A percentile compares a stretch with the other conserved stretches of the same genome.
Conservation (phyloP, 1,139 yeast genomes). For the Protomyces inouyei region DNA sequence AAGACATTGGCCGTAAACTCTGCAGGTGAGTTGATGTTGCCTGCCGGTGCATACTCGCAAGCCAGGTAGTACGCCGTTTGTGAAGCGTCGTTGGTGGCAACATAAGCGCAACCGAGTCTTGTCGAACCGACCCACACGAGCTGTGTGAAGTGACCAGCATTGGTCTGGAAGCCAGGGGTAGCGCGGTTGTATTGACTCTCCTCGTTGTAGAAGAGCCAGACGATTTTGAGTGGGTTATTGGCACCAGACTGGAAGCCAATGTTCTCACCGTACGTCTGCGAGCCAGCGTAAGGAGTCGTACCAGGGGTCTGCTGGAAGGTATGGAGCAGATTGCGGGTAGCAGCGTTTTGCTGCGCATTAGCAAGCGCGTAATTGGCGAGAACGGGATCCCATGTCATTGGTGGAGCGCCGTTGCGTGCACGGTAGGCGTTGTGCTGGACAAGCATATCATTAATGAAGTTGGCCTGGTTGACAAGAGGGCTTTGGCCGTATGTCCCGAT, state of each 20-base stretch:
- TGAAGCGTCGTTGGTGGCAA: constrained; percentile 40
- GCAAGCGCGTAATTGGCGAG: constrained; percentile 44
- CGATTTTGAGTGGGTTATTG: constrained; percentile 48
- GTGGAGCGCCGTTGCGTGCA: constrained; percentile 57
- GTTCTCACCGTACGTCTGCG: constrained; percentile 63
- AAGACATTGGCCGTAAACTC: constrained; percentile 48
- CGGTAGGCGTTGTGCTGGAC: constrained; percentile 65
- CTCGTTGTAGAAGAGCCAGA: constrained; percentile 73
- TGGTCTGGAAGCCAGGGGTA: constrained; percentile 46
- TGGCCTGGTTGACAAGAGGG: constrained; percentile 28
- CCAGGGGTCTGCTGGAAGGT: constrained; percentile 54
- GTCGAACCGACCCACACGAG: constrained; percentile 72
- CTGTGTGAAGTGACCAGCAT: constrained; percentile 76
- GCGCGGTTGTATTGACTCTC: constrained; percentile 54
- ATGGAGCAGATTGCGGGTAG: constrained; percentile 69
- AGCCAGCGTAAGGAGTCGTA: constrained; percentile 40
- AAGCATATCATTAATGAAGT: constrained; percentile 37
- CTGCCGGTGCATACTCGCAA: constrained; percentile 44
- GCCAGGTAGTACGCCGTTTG: constrained; percentile 38
- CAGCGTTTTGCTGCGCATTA: constrained; percentile 61
- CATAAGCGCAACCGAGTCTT: constrained; percentile 68
- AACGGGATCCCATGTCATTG: constrained; percentile 59
- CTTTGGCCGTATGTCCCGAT: constrained; percentile 33
- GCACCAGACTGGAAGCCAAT: constrained; percentile 49
- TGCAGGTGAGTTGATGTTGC: constrained; percentile 42